These are phyloP conservation scores for Candida broadrunensis DNA, from an alignment of 805 yeast genomes.

Conservation along the genomic window DNA sequence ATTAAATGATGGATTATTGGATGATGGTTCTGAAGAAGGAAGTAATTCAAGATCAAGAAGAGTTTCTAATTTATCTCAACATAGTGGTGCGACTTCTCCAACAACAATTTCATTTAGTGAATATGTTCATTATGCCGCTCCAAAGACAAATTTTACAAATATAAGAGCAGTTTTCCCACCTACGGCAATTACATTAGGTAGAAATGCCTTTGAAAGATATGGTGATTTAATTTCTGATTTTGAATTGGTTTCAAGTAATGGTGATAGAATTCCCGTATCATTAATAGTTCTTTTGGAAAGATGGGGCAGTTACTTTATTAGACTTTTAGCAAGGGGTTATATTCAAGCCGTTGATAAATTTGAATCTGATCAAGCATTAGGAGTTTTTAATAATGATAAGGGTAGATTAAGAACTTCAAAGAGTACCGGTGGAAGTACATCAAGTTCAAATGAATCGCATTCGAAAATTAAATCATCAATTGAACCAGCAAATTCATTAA, in stretches of 20 bases:
- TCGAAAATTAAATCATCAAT: constrained; percentile 9
- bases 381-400: constrained; percentile 3
- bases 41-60: constrained; percentile 8
- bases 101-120: constrained; percentile 53
- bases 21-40: not conserved
- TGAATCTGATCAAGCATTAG: constrained; percentile 21
- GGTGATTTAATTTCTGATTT: constrained; percentile 66
- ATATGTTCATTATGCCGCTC: constrained; percentile 74
- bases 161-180: constrained; percentile 71
- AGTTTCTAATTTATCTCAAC: constrained; percentile 15
- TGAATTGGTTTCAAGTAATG: constrained; percentile 68
- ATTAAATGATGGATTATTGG: not conserved
- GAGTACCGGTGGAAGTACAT: constrained; percentile 4
- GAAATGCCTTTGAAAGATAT: constrained; percentile 67
- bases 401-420: constrained; percentile 9
- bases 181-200: constrained; percentile 73
- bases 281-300: constrained; percentile 59
- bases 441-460: constrained; percentile 2
- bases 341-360: constrained; percentile 50
- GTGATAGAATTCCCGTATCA: constrained; percentile 65
- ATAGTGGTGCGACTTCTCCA: constrained; percentile 19
- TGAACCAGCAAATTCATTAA: constrained; percentile 10
- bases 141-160: constrained; percentile 62
- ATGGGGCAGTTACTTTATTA: constrained; percentile 75
- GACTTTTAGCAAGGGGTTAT: constrained; percentile 60